phyloP scores from a whole-genome alignment of 345 rosid species.

The Erucastrum elatum region DNA sequence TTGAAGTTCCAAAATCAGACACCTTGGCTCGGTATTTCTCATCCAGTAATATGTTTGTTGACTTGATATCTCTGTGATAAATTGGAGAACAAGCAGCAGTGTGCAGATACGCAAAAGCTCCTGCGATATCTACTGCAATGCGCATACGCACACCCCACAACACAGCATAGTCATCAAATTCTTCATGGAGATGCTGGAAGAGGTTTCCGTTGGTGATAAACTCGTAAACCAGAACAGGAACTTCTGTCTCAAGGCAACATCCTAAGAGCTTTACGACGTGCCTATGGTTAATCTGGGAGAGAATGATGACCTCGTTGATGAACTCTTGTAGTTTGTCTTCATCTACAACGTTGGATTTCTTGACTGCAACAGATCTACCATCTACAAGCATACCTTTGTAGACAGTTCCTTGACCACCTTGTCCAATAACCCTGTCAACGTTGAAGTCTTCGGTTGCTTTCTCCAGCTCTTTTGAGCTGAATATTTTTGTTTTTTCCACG shows the following conservation, averaged over 20 bases:
- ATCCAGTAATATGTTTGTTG: background rate
- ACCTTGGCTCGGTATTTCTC: background rate
- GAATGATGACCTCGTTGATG: no score
- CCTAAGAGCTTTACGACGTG: no score
- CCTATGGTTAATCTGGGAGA: no score
- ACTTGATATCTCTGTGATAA: background rate
- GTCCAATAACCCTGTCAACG: conserved; percentile 39
- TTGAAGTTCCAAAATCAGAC: no score
- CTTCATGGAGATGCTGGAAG: background rate
- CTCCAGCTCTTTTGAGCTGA: conserved; percentile 39
- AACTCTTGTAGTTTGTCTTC: no score
- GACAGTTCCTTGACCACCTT: conserved; percentile 42
- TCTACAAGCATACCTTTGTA: no score
- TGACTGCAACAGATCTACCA: no score
- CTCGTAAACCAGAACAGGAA: no score
- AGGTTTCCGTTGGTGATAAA: background rate
- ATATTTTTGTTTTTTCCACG: conserved; percentile 33
- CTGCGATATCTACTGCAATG: background rate
- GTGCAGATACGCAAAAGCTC: background rate
- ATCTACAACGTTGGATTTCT: no score
- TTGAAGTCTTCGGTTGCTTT: conserved; percentile 46
- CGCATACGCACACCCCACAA: background rate
- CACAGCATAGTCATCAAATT: background rate
- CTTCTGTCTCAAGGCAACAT: no score
- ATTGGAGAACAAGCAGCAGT: background rate